Base-by-base conservation (phyloP, 2,329 filamentous ascomycete genomes). In the Ustulina deusta region DNA sequence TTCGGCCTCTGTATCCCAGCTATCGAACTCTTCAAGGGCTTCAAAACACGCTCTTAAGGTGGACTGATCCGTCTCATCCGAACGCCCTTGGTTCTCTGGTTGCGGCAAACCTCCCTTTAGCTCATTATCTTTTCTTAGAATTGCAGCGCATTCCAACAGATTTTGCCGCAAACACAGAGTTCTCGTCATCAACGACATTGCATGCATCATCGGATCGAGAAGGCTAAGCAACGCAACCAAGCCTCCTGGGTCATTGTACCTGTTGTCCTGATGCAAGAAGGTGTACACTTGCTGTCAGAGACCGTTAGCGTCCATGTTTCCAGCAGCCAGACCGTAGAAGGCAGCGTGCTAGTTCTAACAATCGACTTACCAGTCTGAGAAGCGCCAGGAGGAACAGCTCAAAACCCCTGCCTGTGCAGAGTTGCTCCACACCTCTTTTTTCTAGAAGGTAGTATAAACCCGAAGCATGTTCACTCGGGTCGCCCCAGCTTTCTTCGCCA, bases 401-500 rank as follows among this genome's bases (percentile, higher is more conserved):
- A 40, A 65, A 66, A n/a, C 69, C 67, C 46, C 58, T 61, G 4
- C 36, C 49, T 11, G 69, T 70, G 59, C 17, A 69, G 42, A 69
- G 32, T 56, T 70, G 69, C 56, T 66, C 69, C 2, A 68, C n/a
- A 11, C 69, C 67, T 36, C 69, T 68, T 52, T 58, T 71, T 57
- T 71, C 67, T 17, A 71, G 22, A 6, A 71, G 61, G 48, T 70
- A 71, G 49, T 68, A 71, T 55, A 71, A 44, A n/a, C 67, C 69
- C 10, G 67, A 54, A 2, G 62, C 56, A 58, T 70, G 69, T 25
- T 71, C 69, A 20, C 51, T 52, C 13, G 65, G 56, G 34, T 71
- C 67, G 9, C 67, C 64, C 61, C 59, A 66, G 40, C 66, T 63
- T 15, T 68, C 63, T 51, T 70, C 67, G 5, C 61, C 60, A n/a